phyloP scores from a whole-genome alignment of 2,329 filamentous ascomycete genomes.

The Botrytis fragariae region DNA sequence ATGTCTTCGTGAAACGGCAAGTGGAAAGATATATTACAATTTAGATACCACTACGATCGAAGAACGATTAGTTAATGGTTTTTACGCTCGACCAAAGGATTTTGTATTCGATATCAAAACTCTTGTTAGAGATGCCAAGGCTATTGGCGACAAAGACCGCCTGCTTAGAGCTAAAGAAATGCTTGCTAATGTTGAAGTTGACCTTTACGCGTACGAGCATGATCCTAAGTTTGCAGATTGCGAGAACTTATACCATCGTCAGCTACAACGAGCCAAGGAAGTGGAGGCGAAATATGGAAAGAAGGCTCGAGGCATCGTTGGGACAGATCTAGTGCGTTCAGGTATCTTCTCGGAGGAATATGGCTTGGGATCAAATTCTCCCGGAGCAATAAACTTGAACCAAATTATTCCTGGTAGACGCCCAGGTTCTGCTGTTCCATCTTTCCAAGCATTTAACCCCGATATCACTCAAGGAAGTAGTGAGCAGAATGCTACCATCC shows the following conservation, averaged over 20 bases:
- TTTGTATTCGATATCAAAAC: constrained; percentile 85
- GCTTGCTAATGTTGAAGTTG: constrained; percentile 88
- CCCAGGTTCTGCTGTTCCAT: constrained; percentile 30
- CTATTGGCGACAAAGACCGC: constrained; percentile 77
- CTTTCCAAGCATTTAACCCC: constrained; percentile 52
- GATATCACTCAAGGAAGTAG: constrained; percentile 49
- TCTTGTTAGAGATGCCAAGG: constrained; percentile 79
- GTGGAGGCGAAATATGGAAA: constrained; percentile 56
- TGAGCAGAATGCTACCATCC: constrained; percentile 34
- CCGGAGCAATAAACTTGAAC: constrained; percentile 59
- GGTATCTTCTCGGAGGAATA: constrained; percentile 43
- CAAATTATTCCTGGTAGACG: constrained; percentile 58
- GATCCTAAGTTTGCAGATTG: constrained; percentile 70
- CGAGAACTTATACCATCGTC: constrained; percentile 74
- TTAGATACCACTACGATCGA: constrained; percentile 91
- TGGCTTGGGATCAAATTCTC: constrained; percentile 49
- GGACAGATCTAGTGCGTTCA: constrained; percentile 43
- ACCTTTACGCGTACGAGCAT: constrained; percentile 73
- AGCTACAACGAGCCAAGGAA: constrained; percentile 63
- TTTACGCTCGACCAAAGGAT: constrained; percentile 86
- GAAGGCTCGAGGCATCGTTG: constrained; percentile 27
- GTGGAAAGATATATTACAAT: constrained; percentile 90
- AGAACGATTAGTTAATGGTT: constrained; percentile 93
- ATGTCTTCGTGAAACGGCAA: constrained; percentile 72
- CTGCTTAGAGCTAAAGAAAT: constrained; percentile 88